Evolutionary conservation across 2,329 filamentous ascomycete genomes (phyloP).

Genomic region (Cercospora beticola): DNA sequence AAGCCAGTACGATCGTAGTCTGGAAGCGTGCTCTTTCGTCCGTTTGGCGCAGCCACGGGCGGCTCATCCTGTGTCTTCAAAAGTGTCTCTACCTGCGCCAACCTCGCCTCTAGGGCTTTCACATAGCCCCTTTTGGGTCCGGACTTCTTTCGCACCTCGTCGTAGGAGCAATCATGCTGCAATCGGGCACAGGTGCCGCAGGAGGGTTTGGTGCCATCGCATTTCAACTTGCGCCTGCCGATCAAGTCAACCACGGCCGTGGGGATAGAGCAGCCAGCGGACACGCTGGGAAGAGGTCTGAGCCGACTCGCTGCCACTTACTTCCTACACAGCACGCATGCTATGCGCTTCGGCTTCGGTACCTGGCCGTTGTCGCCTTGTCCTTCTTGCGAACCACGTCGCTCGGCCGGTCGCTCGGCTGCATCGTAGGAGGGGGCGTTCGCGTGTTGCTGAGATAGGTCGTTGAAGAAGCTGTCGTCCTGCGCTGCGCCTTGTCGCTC

Average conservation of each 20-base stretch:
- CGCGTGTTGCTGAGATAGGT: slow-evolving; percentile 50
- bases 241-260: background rate
- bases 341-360: slow-evolving; percentile 72
- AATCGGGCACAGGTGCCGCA: slow-evolving; percentile 88
- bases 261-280: background rate
- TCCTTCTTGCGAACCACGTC: slow-evolving; percentile 61
- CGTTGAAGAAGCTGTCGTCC: slow-evolving; percentile 55
- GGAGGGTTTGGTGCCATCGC: slow-evolving; percentile 79
- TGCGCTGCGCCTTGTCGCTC: slow-evolving; percentile 27
- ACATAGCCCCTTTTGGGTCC: slow-evolving; percentile 93
- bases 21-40: slow-evolving; percentile 20
- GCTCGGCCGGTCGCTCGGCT: slow-evolving; percentile 61
- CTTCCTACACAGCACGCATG: slow-evolving; percentile 82
- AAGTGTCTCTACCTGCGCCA: slow-evolving; percentile 84
- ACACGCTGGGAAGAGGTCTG: background rate
- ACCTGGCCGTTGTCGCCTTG: slow-evolving; percentile 32
- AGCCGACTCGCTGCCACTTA: background rate
- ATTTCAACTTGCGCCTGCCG: slow-evolving; percentile 79
- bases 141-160: slow-evolving; percentile 90
- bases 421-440: slow-evolving; percentile 42
- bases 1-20: slow-evolving; percentile 25
- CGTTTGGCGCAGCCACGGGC: background rate
- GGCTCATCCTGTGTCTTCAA: slow-evolving; percentile 67
- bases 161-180: slow-evolving; percentile 83
- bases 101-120: slow-evolving; percentile 85